Percentiles rank a stretch among this genome's conserved stretches.
phyloP scores from a whole-genome alignment of 306 rosid species.

The Lotus japonicus region DNA sequence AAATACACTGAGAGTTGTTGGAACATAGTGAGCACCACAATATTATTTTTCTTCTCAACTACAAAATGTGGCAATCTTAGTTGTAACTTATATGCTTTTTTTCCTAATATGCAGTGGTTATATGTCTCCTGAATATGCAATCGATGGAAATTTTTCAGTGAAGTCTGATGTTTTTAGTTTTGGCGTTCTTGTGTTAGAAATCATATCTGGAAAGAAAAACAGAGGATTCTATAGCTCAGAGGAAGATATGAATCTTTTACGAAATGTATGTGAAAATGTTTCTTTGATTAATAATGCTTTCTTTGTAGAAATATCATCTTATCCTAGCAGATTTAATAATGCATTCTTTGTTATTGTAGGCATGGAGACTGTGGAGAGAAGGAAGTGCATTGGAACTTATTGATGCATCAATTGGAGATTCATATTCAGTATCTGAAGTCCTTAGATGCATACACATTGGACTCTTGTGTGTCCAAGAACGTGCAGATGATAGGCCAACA shows the following conservation, averaged over 20 bases:
- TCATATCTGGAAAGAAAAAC: conserved; percentile 60
- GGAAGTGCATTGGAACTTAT: conserved; percentile 34
- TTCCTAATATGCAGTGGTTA: conserved; percentile 43
- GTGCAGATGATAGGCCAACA: conserved; percentile 31
- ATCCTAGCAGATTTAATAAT: not conserved
- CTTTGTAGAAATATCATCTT: not conserved
- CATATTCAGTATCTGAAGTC: conserved; percentile 31
- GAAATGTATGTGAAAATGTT: conserved; percentile 2
- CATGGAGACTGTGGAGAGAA: conserved; percentile 51
- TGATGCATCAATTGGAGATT: conserved; percentile 32
- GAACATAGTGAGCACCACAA: conserved; percentile 63
- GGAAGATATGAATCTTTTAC: conserved; percentile 54
- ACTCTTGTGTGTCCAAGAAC: conserved; percentile 30
- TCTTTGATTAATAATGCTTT: conserved; percentile 20
- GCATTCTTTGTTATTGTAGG: conserved; percentile 18
- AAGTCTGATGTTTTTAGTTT: conserved; percentile 77
- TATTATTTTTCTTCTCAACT: not conserved
- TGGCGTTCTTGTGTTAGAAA: conserved; percentile 64
- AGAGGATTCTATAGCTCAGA: conserved; percentile 49
- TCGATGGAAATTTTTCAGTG: conserved; percentile 67
- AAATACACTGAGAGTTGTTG: conserved; percentile 62
- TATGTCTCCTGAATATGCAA: conserved; percentile 80
- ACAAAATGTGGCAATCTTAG: not conserved
- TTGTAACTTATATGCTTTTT: not conserved
- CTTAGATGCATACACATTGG: conserved; percentile 50